Conservation (phyloP, 73 alveolate genomes). For the Blepharisma japonicum region DNA sequence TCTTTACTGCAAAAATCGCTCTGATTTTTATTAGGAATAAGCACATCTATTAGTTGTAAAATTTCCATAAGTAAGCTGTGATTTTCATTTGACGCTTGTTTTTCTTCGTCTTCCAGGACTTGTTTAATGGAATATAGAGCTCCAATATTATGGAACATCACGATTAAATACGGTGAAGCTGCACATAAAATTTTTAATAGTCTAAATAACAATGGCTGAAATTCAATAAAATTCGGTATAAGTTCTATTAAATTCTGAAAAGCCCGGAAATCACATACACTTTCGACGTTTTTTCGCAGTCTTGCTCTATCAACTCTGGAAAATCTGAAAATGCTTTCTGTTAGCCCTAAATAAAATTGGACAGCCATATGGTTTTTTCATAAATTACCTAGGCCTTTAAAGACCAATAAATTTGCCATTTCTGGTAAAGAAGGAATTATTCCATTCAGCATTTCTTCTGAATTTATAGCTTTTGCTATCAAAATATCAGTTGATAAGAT, state of each 20-base stretch:
- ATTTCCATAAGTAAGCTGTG: neutral
- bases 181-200: neutral
- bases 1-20: neutral
- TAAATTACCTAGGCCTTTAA: neutral
- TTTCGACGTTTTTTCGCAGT: neutral
- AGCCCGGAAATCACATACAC: neutral
- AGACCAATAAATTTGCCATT: neutral
- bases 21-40: neutral
- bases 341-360: conserved; percentile 5
- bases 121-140: neutral
- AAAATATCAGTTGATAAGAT: conserved; percentile 36
- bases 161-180: neutral
- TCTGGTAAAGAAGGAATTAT: conserved; percentile 50
- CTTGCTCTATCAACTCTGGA: neutral
- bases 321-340: neutral
- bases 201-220: neutral
- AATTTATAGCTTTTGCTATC: conserved; percentile 39
- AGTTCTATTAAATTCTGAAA: neutral
- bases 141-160: conserved; percentile 15
- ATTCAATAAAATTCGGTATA: neutral
- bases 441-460: conserved; percentile 40
- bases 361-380: neutral
- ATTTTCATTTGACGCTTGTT: conserved; percentile 10
- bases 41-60: neutral
- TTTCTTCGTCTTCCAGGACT: neutral